Conservation (phyloP, 2,329 filamentous ascomycete species). For the Onygenales sp. region DNA sequence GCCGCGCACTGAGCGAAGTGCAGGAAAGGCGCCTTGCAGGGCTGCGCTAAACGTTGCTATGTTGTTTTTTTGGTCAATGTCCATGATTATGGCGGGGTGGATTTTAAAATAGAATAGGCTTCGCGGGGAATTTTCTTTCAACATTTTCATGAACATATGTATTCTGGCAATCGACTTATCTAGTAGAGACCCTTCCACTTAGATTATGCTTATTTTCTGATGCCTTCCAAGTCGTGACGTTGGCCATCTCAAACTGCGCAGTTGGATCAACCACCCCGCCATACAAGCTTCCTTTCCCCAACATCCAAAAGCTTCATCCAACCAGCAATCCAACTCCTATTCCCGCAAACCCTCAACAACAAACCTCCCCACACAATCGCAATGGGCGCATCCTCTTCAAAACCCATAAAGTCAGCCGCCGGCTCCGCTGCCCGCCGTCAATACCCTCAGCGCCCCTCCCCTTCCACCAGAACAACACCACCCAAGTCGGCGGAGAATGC, state of each 20-base stretch:
- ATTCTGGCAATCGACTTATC: neutral
- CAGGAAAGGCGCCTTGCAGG: conserved; percentile 78
- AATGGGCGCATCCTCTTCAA: conserved; percentile 53
- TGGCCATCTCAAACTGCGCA: too few species aligned
- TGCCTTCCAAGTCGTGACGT: too few species aligned
- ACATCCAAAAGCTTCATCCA: neutral
- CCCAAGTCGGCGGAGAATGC: conserved; percentile 10
- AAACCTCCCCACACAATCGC: neutral
- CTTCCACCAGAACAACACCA: conserved; percentile 27
- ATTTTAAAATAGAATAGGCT: neutral
- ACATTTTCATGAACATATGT: conserved; percentile 1
- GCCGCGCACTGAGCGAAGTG: conserved; percentile 83
- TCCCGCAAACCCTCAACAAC: neutral
- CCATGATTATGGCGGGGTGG: neutral
- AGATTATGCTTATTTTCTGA: neutral
- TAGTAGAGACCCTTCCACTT: neutral
- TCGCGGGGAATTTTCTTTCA: neutral
- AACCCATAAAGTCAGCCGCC: conserved; percentile 43
- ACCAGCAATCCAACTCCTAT: neutral
- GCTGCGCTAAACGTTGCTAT: conserved; percentile 36
- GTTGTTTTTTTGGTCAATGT: conserved; percentile 2
- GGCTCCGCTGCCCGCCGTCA: conserved; percentile 42
- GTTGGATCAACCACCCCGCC: too few species aligned
- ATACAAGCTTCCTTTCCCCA: neutral
- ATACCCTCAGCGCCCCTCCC: conserved; percentile 43